These are phyloP conservation scores for Saccharata proteae DNA, from an alignment of 2,329 filamentous ascomycete genomes.

Conservation along the genomic window DNA sequence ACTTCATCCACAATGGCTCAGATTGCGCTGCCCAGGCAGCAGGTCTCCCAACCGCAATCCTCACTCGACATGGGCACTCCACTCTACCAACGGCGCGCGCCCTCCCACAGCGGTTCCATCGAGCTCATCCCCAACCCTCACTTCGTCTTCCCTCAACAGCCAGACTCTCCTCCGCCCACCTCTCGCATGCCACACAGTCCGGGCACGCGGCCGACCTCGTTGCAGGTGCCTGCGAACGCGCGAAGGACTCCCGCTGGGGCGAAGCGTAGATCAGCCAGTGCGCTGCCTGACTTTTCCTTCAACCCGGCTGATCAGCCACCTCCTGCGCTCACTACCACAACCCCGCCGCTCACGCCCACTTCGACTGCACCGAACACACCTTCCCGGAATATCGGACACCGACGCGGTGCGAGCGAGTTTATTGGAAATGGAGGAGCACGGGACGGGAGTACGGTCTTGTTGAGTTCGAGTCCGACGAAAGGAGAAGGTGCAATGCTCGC, in stretches of 20 bases:
- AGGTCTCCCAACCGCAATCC: constrained; percentile 20
- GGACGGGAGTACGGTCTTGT: constrained; percentile 39
- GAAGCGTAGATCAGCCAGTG: constrained; percentile 30
- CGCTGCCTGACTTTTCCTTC: constrained; percentile 38
- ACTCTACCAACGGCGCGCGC: constrained; percentile 7
- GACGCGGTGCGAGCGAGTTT: constrained; percentile 74
- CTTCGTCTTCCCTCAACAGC: constrained; percentile 35
- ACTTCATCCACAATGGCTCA: constrained; percentile 22
- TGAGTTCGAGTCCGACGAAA: constrained; percentile 61
- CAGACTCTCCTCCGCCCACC: constrained; percentile 16
- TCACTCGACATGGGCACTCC: constrained; percentile 13
- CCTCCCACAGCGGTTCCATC: constrained; percentile 19
- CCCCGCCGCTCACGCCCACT: constrained; percentile 27
- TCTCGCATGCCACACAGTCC: constrained; percentile 21
- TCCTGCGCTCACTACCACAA: constrained; percentile 17
- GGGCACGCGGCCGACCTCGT: constrained; percentile 25
- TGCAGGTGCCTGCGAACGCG: constrained; percentile 21
- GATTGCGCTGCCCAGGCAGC: constrained; percentile 27
- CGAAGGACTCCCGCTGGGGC: constrained; percentile 19
- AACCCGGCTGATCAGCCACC: constrained; percentile 26
- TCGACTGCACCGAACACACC: constrained; percentile 30
- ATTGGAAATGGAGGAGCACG: constrained; percentile 55
- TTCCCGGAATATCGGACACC: constrained; percentile 49
- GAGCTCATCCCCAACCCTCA: constrained; percentile 37
- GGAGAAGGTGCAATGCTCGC: constrained; percentile 46